phyloP scores from a whole-genome alignment of 768 basidiomycete genomes.

The Boletus fagicola region DNA sequence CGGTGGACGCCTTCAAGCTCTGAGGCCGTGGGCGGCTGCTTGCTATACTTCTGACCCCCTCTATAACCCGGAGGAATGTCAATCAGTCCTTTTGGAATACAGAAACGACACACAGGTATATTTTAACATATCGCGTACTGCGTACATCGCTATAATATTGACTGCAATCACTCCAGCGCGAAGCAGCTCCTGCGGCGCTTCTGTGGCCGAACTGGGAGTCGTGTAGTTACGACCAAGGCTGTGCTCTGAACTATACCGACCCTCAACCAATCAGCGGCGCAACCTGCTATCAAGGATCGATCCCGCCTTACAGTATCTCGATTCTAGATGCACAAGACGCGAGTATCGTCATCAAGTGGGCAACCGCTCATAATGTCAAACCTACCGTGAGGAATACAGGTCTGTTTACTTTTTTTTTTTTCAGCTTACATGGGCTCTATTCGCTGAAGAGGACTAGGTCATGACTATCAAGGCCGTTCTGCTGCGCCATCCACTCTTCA shows the following conservation, averaged over 20 bases:
- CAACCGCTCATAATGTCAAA: slow-evolving; percentile 18
- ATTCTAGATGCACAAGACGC: slow-evolving; percentile 22
- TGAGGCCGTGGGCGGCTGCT: slow-evolving; percentile 24
- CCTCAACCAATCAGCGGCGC: slow-evolving; percentile 15
- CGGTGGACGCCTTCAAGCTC: slow-evolving; percentile 17
- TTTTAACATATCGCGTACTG: not conserved
- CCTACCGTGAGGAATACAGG: slow-evolving; percentile 26
- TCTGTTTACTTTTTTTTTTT: not conserved
- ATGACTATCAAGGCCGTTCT: slow-evolving; percentile 25
- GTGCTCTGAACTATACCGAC: slow-evolving; percentile 17
- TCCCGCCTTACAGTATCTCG: slow-evolving; percentile 19
- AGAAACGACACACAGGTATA: slow-evolving; percentile 16
- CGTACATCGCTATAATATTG: not conserved
- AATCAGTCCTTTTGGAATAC: slow-evolving; percentile 14
- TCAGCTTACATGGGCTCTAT: not conserved
- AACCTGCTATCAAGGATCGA: slow-evolving; percentile 21
- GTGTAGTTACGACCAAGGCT: slow-evolving; percentile 18
- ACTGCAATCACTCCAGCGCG: slow-evolving; percentile 14
- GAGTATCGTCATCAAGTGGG: slow-evolving; percentile 21
- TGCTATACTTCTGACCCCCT: slow-evolving; percentile 22
- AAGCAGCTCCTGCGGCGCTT: slow-evolving; percentile 17
- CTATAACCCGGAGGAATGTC: slow-evolving; percentile 16
- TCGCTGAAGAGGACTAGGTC: slow-evolving; percentile 12
- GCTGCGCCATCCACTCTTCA: slow-evolving; percentile 26
- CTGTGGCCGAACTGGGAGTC: slow-evolving; percentile 27